Evolutionary conservation across 2,329 filamentous ascomycete species (phyloP), one percentile per base, ranked within the genome.

Genomic region (Hypoxylon sp.): DNA sequence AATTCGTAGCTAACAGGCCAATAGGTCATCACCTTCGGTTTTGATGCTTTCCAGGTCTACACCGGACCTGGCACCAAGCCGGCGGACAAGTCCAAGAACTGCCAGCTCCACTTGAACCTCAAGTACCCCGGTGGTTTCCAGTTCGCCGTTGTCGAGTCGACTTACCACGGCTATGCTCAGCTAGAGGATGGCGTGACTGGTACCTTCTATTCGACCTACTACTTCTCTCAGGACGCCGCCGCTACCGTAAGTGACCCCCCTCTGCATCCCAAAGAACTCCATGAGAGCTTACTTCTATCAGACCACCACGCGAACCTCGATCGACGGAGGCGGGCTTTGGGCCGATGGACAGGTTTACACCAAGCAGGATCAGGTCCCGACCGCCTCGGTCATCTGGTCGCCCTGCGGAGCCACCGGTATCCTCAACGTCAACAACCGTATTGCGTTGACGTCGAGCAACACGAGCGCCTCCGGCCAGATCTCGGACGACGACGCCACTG

Each of bases 161-260:
- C 82, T n/a, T 84, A 84, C 78, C 82, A 84, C 79, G 82, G 82
- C 65, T 84, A 82, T 66, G 82, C 82, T 1, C 82, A 82, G 75
- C 80, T 84, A n/a, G 82, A 84, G 56, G 59, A 72, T 57, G 82
- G 82, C 42, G 79, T 84, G 56, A 83, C 81, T 6, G 82, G 82
- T 30, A 81, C 78, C 56, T 84, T 84, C 76, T 81, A 80, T 73
- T 83, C 81, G 73, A 84, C 82, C 48, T 84, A 84, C 77, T 84
- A 82, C 78, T 84, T 84, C 78, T 81, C 79, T 44, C 82, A 84
- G 75, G 82, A 83, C 58, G 81, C 82, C 27, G 70, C 72, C 11
- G 81, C 81, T 33, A 84, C 82, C 25, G 77, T 78, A 64, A 71
- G 75, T 71, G 0, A 6, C 20, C 40, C 35, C 30, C 14, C 30